phyloP scores from a whole-genome alignment of 169 alveolate genomes.

The Eimeria sp. region DNA sequence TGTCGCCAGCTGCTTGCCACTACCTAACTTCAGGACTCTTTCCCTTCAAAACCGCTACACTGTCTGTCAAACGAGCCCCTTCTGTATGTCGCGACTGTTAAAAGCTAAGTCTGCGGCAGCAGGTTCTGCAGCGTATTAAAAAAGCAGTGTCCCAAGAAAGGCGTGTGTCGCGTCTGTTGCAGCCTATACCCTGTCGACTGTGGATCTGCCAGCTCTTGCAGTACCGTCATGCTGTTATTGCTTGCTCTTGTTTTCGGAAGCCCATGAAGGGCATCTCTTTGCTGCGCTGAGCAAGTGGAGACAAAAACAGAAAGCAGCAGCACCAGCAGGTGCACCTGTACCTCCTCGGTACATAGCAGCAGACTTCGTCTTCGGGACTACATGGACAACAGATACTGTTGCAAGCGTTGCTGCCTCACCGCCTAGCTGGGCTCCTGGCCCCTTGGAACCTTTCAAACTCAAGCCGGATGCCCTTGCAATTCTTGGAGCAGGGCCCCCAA shows the following conservation, averaged over 20 bases:
- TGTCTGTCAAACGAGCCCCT: not conserved
- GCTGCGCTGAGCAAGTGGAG: conserved; percentile 1
- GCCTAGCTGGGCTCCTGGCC: conserved; percentile 17
- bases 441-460: conserved; percentile 19
- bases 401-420: not conserved
- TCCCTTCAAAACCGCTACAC: not conserved
- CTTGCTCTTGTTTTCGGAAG: conserved; percentile 59
- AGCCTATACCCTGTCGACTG: conserved; percentile 48
- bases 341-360: conserved; percentile 24
- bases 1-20: not conserved
- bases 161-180: conserved; percentile 13
- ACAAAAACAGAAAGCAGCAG: conserved; percentile 8
- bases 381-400: conserved; percentile 12
- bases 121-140: not conserved
- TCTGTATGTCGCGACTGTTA: not conserved
- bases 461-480: conserved; percentile 20
- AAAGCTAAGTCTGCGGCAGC: not conserved
- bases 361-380: conserved; percentile 50
- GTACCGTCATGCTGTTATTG: conserved; percentile 67
- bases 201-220: conserved; percentile 73
- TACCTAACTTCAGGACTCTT: not conserved
- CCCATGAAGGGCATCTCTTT: not conserved
- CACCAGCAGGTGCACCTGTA: not conserved
- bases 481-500: conserved; percentile 44
- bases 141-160: not conserved